phyloP scores from a whole-genome alignment of 495 filamentous ascomycete species.

The Patellaria atrata region DNA sequence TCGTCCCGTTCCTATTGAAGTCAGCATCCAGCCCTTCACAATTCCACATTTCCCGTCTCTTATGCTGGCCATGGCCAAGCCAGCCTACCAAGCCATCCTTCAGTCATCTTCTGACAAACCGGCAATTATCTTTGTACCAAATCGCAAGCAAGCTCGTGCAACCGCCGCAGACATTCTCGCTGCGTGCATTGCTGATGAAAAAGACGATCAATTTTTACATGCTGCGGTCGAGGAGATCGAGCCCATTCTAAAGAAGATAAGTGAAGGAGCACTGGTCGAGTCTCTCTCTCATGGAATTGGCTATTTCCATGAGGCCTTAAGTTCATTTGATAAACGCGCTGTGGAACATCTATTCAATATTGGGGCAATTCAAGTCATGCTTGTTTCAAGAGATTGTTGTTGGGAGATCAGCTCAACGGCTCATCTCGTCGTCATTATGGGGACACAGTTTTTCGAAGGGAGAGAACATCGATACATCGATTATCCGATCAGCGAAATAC shows the following conservation, averaged over 20 bases:
- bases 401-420: conserved; percentile 88
- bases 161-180: conserved; percentile 81
- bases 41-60: conserved; percentile 95
- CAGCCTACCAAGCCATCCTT: conserved; percentile 71
- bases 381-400: conserved; percentile 88
- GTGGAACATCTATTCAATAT: conserved; percentile 81
- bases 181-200: conserved; percentile 71
- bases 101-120: conserved; percentile 80
- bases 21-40: conserved; percentile 89
- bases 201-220: conserved; percentile 88
- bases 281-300: conserved; percentile 92
- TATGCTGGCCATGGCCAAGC: conserved; percentile 97
- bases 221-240: conserved; percentile 63
- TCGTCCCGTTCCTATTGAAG: conserved; percentile 73
- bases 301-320: conserved; percentile 92
- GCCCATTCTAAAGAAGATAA: conserved; percentile 65
- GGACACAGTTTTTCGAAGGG: conserved; percentile 97
- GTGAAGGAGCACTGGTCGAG: conserved; percentile 76
- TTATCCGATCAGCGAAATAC: conserved; percentile 86
- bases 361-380: conserved; percentile 82
- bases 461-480: conserved; percentile 96
- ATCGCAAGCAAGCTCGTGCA: conserved; percentile 75
- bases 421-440: conserved; percentile 90
- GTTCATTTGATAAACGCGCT: conserved; percentile 76
- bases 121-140: conserved; percentile 81